Evolutionary conservation across 2,329 filamentous ascomycete species (phyloP), one percentile per base, ranked within the genome.

Genomic region (Neoarthrinium moseri): DNA sequence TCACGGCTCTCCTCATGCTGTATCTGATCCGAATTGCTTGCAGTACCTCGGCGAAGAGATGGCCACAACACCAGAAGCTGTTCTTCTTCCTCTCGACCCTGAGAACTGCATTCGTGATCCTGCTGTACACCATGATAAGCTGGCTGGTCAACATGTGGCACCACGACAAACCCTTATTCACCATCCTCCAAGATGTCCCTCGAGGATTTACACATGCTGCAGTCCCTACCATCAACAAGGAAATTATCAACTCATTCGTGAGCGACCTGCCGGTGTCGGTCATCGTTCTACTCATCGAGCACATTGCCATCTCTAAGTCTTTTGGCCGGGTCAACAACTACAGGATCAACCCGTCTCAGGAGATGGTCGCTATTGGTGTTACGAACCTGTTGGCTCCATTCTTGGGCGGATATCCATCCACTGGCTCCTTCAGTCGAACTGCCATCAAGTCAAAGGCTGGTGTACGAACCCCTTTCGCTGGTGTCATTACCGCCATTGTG

Each of bases 381-480:
- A 87, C 86, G 27, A 97, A 97, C 63, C 74, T 97, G 29, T 75
- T 97, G 6, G 91, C 89, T 1, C 91, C 94, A 3, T 96, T 97
- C 71, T 76, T 97, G 3, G 94, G 92, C 41, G 94, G 79, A 2
- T 99, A 95, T 61, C 89, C 92, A 12, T 88, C 90, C 0, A 99
- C 92, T 3, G 94, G 94, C 2, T 97, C 94, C 3, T 97, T 97
- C 75, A 95, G 89, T 27, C 84, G 94, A 50, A 97, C 94, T 22
- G 92, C 94, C 43, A 96, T 97, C 70, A 95, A 96, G 68, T 94
- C 92, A 4, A 97, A 97, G 69, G 91, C 94, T 40, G 94, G 94
- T 59, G 92, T 96, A 4, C 84, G 90, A 20, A 96, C 91, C 1
- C 92, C 92, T 1, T 83, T 96, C 45, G 91, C 89, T 13, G 92